Conservation (phyloP, 345 rosid species). For the Eucalyptus erythrocorys region DNA sequence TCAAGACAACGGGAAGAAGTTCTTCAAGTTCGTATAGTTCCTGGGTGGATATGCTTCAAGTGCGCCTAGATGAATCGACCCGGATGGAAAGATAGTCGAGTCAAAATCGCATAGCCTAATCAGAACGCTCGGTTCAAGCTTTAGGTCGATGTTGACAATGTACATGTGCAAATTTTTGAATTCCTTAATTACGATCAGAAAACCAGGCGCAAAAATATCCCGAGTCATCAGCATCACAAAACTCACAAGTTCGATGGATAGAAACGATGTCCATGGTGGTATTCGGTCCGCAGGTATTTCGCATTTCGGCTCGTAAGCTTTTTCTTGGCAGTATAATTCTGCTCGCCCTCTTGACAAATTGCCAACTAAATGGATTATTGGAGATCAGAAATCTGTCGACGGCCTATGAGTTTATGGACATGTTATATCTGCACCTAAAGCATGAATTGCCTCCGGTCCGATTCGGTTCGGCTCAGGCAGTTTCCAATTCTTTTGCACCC, state of each 20-base stretch:
- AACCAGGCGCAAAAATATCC: neutral
- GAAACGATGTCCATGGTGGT: neutral
- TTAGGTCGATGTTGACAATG: neutral
- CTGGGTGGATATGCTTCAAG: neutral
- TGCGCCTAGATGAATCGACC: neutral
- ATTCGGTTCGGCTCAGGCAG: fast-evolving
- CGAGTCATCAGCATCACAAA: no score
- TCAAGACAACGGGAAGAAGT: neutral
- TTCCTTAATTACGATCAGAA: neutral
- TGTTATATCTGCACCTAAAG: neutral
- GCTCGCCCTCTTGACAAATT: neutral
- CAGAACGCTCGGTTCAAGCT: neutral
- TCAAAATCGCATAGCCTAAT: neutral
- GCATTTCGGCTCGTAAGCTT: neutral
- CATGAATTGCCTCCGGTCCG: fast-evolving
- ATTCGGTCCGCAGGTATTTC: neutral
- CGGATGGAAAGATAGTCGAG: neutral
- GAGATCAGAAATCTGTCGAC: neutral
- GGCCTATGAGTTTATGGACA: neutral
- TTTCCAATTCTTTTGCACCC: fast-evolving
- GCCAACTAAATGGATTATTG: neutral
- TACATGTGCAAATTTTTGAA: neutral
- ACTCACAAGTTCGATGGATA: no score
- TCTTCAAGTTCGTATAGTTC: neutral
- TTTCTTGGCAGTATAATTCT: no score